These are phyloP conservation scores for Nepenthes alata DNA, from an alignment of 179 eudicot genomes.

Conservation along the genomic window DNA sequence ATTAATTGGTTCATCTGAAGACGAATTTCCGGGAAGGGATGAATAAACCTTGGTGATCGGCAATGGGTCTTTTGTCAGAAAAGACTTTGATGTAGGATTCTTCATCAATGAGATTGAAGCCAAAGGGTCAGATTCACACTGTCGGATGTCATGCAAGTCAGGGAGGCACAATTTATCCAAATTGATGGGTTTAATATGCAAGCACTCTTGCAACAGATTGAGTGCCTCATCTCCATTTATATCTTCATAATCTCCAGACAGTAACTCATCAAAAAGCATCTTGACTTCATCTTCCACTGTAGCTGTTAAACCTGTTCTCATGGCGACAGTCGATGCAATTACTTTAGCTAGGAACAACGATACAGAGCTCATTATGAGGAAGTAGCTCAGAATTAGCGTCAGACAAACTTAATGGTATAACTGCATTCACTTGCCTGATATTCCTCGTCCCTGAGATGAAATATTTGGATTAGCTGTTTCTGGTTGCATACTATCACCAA, in stretches of 20 bases:
- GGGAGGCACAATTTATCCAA: slow-evolving; percentile 33
- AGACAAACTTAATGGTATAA: neutral
- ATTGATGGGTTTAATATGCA: slow-evolving; percentile 49
- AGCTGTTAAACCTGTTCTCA: slow-evolving; percentile 22
- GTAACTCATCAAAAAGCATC: slow-evolving; percentile 37
- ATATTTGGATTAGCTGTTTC: slow-evolving; percentile 17
- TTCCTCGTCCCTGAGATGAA: slow-evolving; percentile 8
- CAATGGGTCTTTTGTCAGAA: slow-evolving; percentile 32
- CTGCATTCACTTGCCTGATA: slow-evolving; percentile 28
- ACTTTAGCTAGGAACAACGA: slow-evolving; percentile 4
- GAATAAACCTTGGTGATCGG: slow-evolving; percentile 25
- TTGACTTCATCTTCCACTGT: slow-evolving; percentile 16
- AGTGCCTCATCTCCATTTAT: slow-evolving; percentile 38
- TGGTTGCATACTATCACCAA: slow-evolving; percentile 10
- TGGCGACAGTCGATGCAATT: neutral
- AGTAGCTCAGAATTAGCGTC: neutral
- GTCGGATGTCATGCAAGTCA: slow-evolving; percentile 26
- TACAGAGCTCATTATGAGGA: neutral
- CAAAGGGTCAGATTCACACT: slow-evolving; percentile 11
- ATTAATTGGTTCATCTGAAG: slow-evolving; percentile 11
- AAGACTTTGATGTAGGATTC: slow-evolving; percentile 29
- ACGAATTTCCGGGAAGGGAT: slow-evolving; percentile 16
- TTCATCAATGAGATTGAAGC: slow-evolving; percentile 37
- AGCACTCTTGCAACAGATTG: slow-evolving; percentile 37
- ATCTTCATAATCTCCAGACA: slow-evolving; percentile 27